A percentile compares a stretch with the other conserved stretches of the same genome.
These are phyloP conservation scores for Globisporangium uncinulatum DNA, from an alignment of 352 stramenopile genomes.

Conservation along the genomic window DNA sequence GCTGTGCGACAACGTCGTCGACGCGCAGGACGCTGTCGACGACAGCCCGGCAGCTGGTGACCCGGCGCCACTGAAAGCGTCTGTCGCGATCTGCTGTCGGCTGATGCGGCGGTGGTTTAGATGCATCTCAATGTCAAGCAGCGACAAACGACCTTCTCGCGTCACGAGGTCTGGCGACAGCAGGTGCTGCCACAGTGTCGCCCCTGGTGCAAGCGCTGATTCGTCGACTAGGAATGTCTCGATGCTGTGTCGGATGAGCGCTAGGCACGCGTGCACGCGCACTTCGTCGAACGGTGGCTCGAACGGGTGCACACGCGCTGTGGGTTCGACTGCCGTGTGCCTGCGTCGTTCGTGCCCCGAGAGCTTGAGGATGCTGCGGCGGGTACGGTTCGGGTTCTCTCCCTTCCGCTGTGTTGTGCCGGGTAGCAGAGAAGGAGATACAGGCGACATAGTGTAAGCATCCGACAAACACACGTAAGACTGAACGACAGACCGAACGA, in stretches of 20 bases:
- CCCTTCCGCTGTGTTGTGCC: conserved; percentile 5
- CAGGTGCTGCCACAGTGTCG: conserved; percentile 28
- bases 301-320: conserved; percentile 10
- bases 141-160: conserved; percentile 31
- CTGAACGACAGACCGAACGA: not conserved
- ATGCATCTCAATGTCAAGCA: conserved; percentile 53
- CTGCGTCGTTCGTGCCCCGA: not conserved
- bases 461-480: not conserved
- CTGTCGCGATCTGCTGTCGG: conserved; percentile 25
- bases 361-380: conserved; percentile 8
- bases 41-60: not conserved
- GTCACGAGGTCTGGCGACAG: conserved; percentile 43
- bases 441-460: not conserved
- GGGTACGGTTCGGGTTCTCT: not conserved
- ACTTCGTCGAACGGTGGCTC: conserved; percentile 41
- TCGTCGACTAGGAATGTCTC: conserved; percentile 51
- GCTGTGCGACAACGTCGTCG: not conserved
- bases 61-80: not conserved
- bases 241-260: conserved; percentile 44
- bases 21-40: not conserved
- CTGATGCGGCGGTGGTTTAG: conserved; percentile 40
- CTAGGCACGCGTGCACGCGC: conserved; percentile 49
- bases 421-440: not conserved
- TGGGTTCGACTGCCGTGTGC: not conserved
- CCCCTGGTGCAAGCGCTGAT: not conserved